phyloP scores from a whole-genome alignment of 2,329 filamentous ascomycete species.

The Sclerotinia sclerotiorum region DNA sequence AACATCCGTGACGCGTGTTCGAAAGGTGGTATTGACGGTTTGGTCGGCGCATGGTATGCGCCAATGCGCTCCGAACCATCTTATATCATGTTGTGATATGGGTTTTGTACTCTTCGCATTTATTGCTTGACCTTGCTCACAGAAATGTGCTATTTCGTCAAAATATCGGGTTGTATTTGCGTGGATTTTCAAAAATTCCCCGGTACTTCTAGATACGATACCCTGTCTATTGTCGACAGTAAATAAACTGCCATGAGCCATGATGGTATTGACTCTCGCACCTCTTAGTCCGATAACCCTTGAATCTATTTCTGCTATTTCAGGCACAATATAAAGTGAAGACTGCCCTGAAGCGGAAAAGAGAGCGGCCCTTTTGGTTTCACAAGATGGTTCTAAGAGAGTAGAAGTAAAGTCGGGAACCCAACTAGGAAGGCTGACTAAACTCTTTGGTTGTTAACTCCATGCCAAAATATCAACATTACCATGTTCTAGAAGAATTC shows the following conservation, averaged over 20 bases:
- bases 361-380: background rate
- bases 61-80: constrained; percentile 23
- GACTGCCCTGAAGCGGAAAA: constrained; percentile 6
- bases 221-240: background rate
- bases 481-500: constrained; percentile 7
- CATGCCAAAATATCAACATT: constrained; percentile 22
- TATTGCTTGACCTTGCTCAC: background rate
- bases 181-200: background rate
- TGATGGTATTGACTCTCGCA: background rate
- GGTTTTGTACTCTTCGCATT: background rate
- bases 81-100: background rate
- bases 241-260: background rate
- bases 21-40: background rate
- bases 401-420: constrained; percentile 21
- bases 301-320: background rate
- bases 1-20: background rate
- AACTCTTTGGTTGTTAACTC: constrained; percentile 16
- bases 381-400: constrained; percentile 5
- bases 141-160: constrained; percentile 14
- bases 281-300: background rate
- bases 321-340: background rate
- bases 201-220: background rate
- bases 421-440: constrained; percentile 19
- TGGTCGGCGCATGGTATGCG: constrained; percentile 23
- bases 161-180: background rate